Conservation (phyloP, 2,329 filamentous ascomycete species). For the Penicillium decumbens region DNA sequence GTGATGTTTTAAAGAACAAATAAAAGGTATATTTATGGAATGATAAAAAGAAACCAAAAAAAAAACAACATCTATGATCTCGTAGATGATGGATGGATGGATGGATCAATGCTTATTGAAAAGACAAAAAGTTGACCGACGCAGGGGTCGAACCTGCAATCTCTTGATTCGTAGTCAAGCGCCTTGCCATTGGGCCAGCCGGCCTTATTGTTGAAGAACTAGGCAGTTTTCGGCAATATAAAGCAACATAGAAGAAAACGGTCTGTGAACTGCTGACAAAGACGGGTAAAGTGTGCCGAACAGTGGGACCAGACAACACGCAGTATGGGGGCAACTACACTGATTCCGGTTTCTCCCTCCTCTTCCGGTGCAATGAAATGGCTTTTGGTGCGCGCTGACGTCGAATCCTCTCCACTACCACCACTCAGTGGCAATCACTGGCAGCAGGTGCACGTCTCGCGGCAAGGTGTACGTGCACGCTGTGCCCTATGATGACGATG, state of each 20-base stretch:
- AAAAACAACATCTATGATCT: not conserved
- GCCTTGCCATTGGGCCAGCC: conserved; percentile 49
- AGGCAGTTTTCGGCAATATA: rapidly evolving
- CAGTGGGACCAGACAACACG: not conserved
- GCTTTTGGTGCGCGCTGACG: not conserved
- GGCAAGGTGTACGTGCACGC: not conserved
- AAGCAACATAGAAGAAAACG: not conserved
- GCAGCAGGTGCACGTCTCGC: not conserved
- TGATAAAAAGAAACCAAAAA: not conserved
- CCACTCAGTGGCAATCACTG: not conserved
- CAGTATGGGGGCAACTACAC: not conserved
- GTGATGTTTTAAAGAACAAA: not conserved
- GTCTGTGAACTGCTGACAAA: conserved; percentile 1
- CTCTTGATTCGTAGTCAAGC: conserved; percentile 52
- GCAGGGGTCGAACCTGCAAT: conserved; percentile 48
- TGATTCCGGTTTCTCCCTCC: conserved; percentile 12
- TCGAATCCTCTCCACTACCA: not conserved
- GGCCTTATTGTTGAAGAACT: conserved; percentile 12
- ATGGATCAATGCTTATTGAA: not conserved
- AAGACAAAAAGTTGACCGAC: conserved; percentile 29
- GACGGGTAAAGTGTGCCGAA: conserved; percentile 3
- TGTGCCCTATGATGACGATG: conserved; percentile 5
- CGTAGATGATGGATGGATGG: not conserved
- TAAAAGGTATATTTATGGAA: no score
- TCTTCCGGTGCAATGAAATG: conserved; percentile 1